Base-by-base conservation (phyloP, 768 basidiomycete genomes). In the Clitopilus passeckerianus region DNA sequence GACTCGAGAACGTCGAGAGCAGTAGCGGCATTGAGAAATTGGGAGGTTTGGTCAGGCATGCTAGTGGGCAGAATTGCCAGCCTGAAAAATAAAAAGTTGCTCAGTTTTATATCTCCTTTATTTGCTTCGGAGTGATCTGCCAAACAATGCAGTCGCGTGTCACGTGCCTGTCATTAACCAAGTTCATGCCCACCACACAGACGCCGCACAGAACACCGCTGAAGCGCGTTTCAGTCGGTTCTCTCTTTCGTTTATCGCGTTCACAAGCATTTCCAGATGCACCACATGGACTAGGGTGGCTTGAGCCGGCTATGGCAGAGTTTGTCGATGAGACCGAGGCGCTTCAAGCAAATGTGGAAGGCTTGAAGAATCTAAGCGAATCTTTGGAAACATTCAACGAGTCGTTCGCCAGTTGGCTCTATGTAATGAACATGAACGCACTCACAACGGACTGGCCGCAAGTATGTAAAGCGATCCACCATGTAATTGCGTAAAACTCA, bases 361-460 rank as follows among this genome's bases (percentile, higher is more conserved):
- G 81, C 22, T 79, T 98, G 67, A 82, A 82, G 61, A 76, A 79
- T 23, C 81, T 98, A 62, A 86, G 87, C 70, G 79, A 87, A 52
- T 86, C 91, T 18, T 79, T 98, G 56, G 82, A 84, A 14, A 86
- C 85, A 5, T 96, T 96, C 78, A 97, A 97, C 70, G 95, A 98
- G 72, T 85, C 86, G 14, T 96, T 98, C 67, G 90, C 95, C 14
- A 93, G 91, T 68, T 95, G 87, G 83, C 73, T 96, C 10, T 95
- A 95, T 69, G 85, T 88, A 22, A 87, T 95, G 85, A 89, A 92
- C 68, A 96, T 98, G 93, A 94, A 95, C 68, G 86, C 93, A 1
- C 81, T 96, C 59, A 94, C 93, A n/a, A 87, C 87, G 0, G 95
- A 97, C 69, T 97, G 93, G 93, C 86, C 84, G 0, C 89, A 95